Base-by-base conservation (phyloP, 169 alveolate genomes). In the Plasmodium falciparum region DNA sequence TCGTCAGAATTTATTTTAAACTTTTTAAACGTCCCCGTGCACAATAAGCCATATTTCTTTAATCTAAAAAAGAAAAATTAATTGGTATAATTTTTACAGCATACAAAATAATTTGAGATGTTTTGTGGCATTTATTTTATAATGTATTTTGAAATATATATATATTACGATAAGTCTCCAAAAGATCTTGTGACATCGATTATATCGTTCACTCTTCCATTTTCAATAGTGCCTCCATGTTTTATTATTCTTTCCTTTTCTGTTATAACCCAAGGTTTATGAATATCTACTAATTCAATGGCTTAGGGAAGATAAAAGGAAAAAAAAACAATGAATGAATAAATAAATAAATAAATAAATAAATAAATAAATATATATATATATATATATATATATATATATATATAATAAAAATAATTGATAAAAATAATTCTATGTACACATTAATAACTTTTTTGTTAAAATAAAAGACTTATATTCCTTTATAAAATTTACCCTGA, bases 171-270 rank as follows among this genome's bases (percentile, higher is more conserved):
- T 17, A 98, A 88, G 92, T 98, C 99, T 12, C 99, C 99, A 59
- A 98, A 92, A 12, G 99, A 96, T 66, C 99, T 94, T 7, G 99
- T 96, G 69, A 98, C 97, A 89, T 98, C 98, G 54, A 98, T 89
- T 73, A 95, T 94, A 22, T 99, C 99, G 85, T 97, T 97, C 29
- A 98, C 99, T 75, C 99, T 88, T 52, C 99, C 99, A 76, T 97
- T 98, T 88, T 97, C 98, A 2, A 99, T 98, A 45, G 97, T 93
- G 1, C 99, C 99, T 7, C 99, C 99, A 71, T 97, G 97, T 58
- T 93, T 89, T 26, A 94, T 91, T 22, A 99, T 97, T 58, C 99
- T 93, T 62, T 96, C 96, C 88, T 95, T 95, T 93, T 99, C 99
- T 58, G 91, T 93, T 45, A 95, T 94, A 65, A 97, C 94, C 94